A percentile compares a stretch with the other conserved stretches of the same genome.
Evolutionary conservation across 345 rosid genomes (phyloP).

Genomic region (Psidium friedrichsthalianum): DNA sequence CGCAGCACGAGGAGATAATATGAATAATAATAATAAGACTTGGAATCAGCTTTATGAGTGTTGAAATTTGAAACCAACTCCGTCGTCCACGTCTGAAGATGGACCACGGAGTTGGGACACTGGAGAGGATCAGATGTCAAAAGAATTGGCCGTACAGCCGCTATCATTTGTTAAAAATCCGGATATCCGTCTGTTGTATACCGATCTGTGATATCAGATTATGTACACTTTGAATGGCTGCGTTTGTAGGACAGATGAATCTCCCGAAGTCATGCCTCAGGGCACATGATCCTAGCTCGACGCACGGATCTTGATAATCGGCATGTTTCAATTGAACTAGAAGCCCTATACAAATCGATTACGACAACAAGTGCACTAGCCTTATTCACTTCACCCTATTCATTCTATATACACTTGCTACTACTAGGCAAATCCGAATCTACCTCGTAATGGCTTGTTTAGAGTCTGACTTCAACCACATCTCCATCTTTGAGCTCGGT

Average conservation of each 20-base stretch:
- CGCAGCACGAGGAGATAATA: background rate
- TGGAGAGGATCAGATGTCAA: background rate
- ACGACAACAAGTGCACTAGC: background rate
- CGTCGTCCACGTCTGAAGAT: background rate
- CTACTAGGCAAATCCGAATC: background rate
- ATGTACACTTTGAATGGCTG: background rate
- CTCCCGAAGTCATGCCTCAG: background rate
- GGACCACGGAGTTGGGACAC: background rate
- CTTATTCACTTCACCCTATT: background rate
- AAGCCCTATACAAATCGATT: background rate
- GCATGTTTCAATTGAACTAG: background rate
- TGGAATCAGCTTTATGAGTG: background rate
- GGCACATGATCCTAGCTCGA: background rate
- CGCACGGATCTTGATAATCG: background rate
- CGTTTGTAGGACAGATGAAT: background rate
- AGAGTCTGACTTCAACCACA: slow-evolving; percentile 49
- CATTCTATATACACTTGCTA: background rate
- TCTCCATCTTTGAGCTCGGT: slow-evolving; percentile 70
- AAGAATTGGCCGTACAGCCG: background rate
- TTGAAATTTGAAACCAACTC: background rate
- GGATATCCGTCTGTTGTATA: background rate
- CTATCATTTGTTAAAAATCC: background rate
- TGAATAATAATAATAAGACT: background rate
- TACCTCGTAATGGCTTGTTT: background rate
- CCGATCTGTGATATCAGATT: background rate